These are phyloP conservation scores for Epicoccum sorghinum DNA, from an alignment of 2,329 filamentous ascomycete genomes.

Conservation along the genomic window DNA sequence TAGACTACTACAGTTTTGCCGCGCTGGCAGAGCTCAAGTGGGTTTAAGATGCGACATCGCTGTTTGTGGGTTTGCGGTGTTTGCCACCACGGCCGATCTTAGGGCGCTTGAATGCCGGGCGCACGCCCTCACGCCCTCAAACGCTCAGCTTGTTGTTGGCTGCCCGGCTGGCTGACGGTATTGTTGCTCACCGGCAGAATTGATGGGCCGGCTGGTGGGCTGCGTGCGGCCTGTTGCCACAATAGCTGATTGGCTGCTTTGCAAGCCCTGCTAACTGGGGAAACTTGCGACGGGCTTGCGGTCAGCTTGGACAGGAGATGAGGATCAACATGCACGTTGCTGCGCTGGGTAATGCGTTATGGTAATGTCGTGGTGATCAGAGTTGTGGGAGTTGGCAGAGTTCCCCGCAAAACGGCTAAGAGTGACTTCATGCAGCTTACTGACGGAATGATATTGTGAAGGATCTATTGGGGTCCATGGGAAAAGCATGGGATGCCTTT, in stretches of 20 bases:
- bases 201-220: constrained; percentile 6
- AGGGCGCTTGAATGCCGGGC: neutral
- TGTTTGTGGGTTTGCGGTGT: neutral
- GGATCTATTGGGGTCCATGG: neutral
- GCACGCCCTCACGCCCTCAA: too few relatives aligned
- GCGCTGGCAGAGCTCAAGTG: neutral
- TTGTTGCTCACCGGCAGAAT: constrained; percentile 1
- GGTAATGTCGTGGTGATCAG: constrained; percentile 3
- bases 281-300: neutral
- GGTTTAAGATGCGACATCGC: constrained; percentile 3
- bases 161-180: constrained; percentile 2
- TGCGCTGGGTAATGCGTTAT: constrained; percentile 3
- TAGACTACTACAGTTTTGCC: too few relatives aligned
- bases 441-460: neutral
- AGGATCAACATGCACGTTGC: constrained; percentile 14
- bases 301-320: constrained; percentile 15
- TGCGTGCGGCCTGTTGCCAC: neutral
- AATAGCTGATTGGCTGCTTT: neutral
- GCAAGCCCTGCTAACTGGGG: constrained; percentile 4
- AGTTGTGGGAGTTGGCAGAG: neutral
- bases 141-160: too few relatives aligned
- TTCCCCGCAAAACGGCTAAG: constrained; percentile 2
- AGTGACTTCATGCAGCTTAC: constrained; percentile 2
- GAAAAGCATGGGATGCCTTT: too few relatives aligned
- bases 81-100: constrained; percentile 12